phyloP scores from a whole-genome alignment of 306 rosid species.

The Quercus agrifolia region DNA sequence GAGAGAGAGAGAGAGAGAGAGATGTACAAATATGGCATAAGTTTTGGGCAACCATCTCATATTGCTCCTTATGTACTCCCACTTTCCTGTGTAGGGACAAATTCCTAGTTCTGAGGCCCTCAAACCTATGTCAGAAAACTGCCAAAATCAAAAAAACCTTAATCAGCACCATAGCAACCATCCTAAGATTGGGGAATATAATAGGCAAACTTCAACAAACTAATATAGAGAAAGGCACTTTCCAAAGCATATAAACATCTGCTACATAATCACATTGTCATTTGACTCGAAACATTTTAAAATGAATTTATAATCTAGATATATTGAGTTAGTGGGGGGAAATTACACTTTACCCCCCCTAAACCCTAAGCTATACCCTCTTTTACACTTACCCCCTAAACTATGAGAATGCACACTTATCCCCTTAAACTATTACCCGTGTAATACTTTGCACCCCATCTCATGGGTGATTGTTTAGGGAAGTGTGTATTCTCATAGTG shows the following conservation, averaged over 20 bases:
- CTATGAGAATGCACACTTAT: too few relatives aligned
- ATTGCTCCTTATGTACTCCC: slow-evolving; percentile 54
- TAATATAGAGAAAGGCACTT: not conserved
- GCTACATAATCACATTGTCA: slow-evolving; percentile 7
- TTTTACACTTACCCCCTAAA: too few relatives aligned
- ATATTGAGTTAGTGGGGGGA: not conserved
- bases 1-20: slow-evolving; percentile 15
- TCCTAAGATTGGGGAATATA: slow-evolving; percentile 13
- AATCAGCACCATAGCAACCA: not conserved
- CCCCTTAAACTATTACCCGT: too few relatives aligned
- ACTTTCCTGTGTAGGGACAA: slow-evolving; percentile 58
- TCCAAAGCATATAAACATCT: not conserved
- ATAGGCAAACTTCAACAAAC: not conserved
- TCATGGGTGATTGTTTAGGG: too few relatives aligned
- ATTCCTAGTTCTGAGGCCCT: slow-evolving; percentile 57
- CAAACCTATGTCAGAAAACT: slow-evolving; percentile 54
- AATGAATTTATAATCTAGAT: not conserved
- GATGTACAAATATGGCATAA: slow-evolving; percentile 59
- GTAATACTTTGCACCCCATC: too few relatives aligned
- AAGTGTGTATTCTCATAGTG: too few relatives aligned
- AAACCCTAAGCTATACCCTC: too few relatives aligned
- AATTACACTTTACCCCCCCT: too few relatives aligned
- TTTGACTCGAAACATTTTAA: not conserved
- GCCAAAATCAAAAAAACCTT: slow-evolving; percentile 29
- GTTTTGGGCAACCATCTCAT: slow-evolving; percentile 87